These are phyloP conservation scores for Colletotrichum sp. DNA, from an alignment of 2,329 filamentous ascomycete genomes.

Conservation along the genomic window DNA sequence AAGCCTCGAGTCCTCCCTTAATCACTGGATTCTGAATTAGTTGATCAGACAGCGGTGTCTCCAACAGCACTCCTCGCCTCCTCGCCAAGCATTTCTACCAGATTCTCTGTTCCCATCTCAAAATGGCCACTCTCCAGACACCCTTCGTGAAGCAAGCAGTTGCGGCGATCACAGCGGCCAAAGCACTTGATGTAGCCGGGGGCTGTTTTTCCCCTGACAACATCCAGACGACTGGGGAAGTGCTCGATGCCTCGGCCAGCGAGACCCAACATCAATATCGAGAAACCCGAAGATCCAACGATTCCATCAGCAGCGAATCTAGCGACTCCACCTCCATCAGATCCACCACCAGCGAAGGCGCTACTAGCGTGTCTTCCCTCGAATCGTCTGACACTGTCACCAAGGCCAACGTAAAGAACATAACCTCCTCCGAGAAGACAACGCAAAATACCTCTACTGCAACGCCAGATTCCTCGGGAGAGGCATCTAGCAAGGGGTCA, in stretches of 20 bases:
- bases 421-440: neutral
- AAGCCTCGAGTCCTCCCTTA: neutral
- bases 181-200: neutral
- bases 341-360: neutral
- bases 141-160: neutral
- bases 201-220: neutral
- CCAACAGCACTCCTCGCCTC: neutral
- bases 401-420: neutral
- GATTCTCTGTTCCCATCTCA: neutral
- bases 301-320: neutral
- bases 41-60: neutral
- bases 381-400: neutral
- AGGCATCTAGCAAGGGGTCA: neutral
- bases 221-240: neutral
- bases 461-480: neutral
- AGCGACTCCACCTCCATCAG: neutral
- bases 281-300: neutral
- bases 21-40: neutral
- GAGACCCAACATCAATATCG: neutral
- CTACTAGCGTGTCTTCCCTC: neutral
- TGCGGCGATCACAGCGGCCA: neutral
- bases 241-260: neutral
- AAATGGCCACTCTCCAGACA: neutral
- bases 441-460: neutral
- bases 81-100: neutral